A percentile compares a stretch with the other conserved stretches of the same genome.
Evolutionary conservation across 192 early-diverging fungal genomes (phyloP).

Genomic region (Entomortierella lignicola): DNA sequence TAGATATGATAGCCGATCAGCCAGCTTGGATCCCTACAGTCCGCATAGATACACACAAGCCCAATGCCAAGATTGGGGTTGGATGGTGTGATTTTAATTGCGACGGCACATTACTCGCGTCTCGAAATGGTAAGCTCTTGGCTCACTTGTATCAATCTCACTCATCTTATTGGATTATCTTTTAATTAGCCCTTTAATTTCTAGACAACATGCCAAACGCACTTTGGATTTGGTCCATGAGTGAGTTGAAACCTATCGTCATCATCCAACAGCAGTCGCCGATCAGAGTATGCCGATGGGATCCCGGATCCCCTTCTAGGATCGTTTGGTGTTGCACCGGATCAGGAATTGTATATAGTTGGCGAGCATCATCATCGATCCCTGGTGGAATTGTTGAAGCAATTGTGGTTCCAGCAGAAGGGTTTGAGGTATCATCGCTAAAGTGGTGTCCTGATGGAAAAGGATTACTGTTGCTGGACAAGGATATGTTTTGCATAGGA

Average conservation of each 20-base stretch:
- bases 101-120: conserved; percentile 67
- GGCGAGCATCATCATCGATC: conserved; percentile 62
- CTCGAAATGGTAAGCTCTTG: conserved; percentile 74
- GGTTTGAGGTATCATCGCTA: conserved; percentile 70
- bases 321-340: conserved; percentile 70
- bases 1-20: conserved; percentile 68
- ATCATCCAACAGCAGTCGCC: conserved; percentile 71
- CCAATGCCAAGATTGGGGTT: conserved; percentile 80
- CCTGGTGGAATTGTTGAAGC: conserved; percentile 59
- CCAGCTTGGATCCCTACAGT: conserved; percentile 66
- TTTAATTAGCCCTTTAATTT: too few species aligned
- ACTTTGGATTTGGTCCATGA: conserved; percentile 83
- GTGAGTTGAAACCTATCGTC: conserved; percentile 53
- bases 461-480: conserved; percentile 75
- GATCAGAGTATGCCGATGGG: conserved; percentile 72
- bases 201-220: conserved; percentile 81
- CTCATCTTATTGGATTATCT: too few species aligned
- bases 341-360: conserved; percentile 71
- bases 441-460: conserved; percentile 80
- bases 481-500: conserved; percentile 77
- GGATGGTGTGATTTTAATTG: conserved; percentile 73
- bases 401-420: conserved; percentile 54
- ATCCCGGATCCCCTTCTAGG: conserved; percentile 65
- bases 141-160: neutral
- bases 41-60: conserved; percentile 73